A percentile compares a stretch with the other conserved stretches of the same genome.
Conservation (phyloP, 345 rosid species). For the Pseudoturritis turrita region DNA sequence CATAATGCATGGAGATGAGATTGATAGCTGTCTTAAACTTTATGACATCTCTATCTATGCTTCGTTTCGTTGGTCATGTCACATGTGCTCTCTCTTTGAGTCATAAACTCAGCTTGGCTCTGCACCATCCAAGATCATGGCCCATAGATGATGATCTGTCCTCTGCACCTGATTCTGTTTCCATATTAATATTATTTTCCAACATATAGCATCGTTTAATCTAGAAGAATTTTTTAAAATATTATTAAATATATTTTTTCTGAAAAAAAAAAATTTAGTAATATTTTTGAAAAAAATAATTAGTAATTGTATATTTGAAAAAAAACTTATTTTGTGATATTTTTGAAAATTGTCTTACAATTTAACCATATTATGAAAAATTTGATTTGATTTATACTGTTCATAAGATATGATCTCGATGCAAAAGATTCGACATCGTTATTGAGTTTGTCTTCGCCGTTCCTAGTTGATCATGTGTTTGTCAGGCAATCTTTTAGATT, state of each 20-base stretch:
- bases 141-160: constrained; percentile 27
- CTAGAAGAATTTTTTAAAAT: no score
- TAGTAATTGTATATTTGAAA: no score
- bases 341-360: no score
- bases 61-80: constrained; percentile 12
- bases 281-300: no score
- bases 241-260: no score
- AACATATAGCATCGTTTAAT: no score
- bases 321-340: no score
- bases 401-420: not conserved
- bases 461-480: not conserved
- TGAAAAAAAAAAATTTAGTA: no score
- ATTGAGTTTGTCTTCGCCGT: constrained; percentile 2
- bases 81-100: constrained; percentile 19
- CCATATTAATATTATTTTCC: not conserved
- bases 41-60: constrained; percentile 9
- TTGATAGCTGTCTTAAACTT: constrained; percentile 15
- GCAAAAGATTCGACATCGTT: constrained; percentile 7
- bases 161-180: constrained; percentile 23
- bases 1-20: constrained; percentile 8
- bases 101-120: constrained; percentile 11
- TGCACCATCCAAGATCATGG: constrained; percentile 26
- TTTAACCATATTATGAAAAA: no score
- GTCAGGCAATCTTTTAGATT: not conserved
- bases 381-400: not conserved